Evolutionary conservation across 2,329 filamentous ascomycete species (phyloP).

Genomic region (Blumeria graminis): DNA sequence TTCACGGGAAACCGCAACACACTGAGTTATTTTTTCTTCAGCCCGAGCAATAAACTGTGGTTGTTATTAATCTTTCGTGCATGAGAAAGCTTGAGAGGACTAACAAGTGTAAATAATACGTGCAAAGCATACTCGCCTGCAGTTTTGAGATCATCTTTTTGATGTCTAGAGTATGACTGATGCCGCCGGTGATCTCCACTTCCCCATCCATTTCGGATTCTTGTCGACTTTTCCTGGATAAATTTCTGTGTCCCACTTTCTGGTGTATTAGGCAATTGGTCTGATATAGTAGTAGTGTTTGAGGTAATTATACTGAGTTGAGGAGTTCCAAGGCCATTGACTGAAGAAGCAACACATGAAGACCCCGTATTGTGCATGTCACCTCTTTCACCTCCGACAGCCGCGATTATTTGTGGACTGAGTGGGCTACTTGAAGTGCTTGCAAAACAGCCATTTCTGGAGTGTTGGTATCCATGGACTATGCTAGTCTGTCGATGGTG

Average conservation of each 20-base stretch:
- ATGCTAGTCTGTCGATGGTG: slow-evolving; percentile 92
- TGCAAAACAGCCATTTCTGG: slow-evolving; percentile 64
- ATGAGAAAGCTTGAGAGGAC: slow-evolving; percentile 13
- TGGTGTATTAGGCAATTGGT: slow-evolving; percentile 17
- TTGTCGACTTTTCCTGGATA: slow-evolving; percentile 29
- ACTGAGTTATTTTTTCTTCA: slow-evolving; percentile 86
- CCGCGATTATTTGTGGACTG: slow-evolving; percentile 65
- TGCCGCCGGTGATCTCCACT: slow-evolving; percentile 52
- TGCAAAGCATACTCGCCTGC: slow-evolving; percentile 96
- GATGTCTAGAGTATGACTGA: slow-evolving; percentile 32
- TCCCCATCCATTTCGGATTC: slow-evolving; percentile 42
- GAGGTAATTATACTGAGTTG: slow-evolving; percentile 10
- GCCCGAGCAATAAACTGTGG: slow-evolving; percentile 70
- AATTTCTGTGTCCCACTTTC: slow-evolving; percentile 22
- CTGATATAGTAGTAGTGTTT: slow-evolving; percentile 13
- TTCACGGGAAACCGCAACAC: slow-evolving; percentile 55
- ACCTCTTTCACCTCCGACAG: slow-evolving; percentile 22
- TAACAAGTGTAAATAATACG: slow-evolving; percentile 76
- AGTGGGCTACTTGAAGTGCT: slow-evolving; percentile 64
- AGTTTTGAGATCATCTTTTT: slow-evolving; percentile 59
- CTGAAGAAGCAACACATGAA: slow-evolving; percentile 9
- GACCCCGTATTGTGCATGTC: slow-evolving; percentile 14
- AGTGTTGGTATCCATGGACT: slow-evolving; percentile 86
- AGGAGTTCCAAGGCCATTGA: slow-evolving; percentile 8
- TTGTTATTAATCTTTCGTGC: slow-evolving; percentile 14